A percentile compares a stretch with the other conserved stretches of the same genome.
phyloP scores from a whole-genome alignment of 2,329 filamentous ascomycete genomes.

The Leptographium procerum region DNA sequence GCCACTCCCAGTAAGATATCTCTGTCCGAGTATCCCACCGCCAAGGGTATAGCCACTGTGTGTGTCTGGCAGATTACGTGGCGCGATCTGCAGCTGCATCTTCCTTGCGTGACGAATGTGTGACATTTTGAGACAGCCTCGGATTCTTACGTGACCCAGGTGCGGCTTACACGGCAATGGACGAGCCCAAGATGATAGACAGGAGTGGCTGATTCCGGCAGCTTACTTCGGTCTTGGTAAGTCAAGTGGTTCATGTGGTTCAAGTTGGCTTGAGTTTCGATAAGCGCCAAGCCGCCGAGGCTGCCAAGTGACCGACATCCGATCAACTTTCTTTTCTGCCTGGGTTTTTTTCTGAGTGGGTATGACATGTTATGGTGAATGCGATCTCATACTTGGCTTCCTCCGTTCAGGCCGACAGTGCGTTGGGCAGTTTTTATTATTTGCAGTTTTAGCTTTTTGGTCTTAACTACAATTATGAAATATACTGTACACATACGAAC shows the following conservation, averaged over 20 bases:
- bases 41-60: not conserved
- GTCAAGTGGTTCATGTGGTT: not conserved
- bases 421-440: too few relatives aligned
- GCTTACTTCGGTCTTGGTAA: not conserved
- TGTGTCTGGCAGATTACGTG: not conserved
- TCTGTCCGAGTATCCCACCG: not conserved
- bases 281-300: constrained; percentile 1
- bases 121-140: not conserved
- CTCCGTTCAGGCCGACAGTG: too few relatives aligned
- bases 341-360: not conserved
- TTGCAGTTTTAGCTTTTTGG: too few relatives aligned
- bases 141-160: not conserved
- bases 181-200: not conserved
- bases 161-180: not conserved
- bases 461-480: too few relatives aligned
- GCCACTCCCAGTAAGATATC: not conserved
- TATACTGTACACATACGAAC: too few relatives aligned
- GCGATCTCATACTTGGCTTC: too few relatives aligned
- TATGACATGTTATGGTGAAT: too few relatives aligned
- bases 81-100: not conserved
- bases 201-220: not conserved
- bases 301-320: not conserved
- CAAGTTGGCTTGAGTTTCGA: not conserved
- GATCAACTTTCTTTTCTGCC: not conserved
- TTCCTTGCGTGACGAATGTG: not conserved